Base-by-base conservation (phyloP, 768 basidiomycete genomes). In the Auriscalpium orientale region DNA sequence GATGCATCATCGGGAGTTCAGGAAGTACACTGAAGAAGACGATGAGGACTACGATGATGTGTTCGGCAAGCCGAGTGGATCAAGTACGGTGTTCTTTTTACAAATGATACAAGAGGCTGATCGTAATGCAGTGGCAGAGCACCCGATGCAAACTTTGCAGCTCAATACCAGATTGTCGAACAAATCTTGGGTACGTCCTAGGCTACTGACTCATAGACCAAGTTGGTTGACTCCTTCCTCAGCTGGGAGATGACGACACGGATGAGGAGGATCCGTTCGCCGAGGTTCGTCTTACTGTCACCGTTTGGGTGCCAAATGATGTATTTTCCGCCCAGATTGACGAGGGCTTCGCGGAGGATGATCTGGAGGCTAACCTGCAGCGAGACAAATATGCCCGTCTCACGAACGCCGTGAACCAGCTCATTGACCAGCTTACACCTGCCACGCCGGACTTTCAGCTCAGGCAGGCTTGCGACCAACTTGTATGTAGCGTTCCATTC, bases 191-290 rank as follows among this genome's bases (percentile, higher is more conserved):
- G 89, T 89, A 66, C 38, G 28, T 28, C 28, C 28, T 4, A 28
- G 28, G 28, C 28, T 28, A 28, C 28, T 5, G 1, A 2, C 28
- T 28, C 28, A 28, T 28, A 28, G 28, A 28, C 7, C 28, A 4
- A 28, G 76, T 60, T 20, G 15, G 18, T 18, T 37, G 37, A 49
- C 52, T 46, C 20, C 53, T 22, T 46, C 45, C 50, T n/a, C 58
- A 89, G 85, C 71, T 88, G 53, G 86, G 86, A 9, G 91, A 91
- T 46, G 90, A 89, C 34, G 81, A 89, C 36, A 83, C 82, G 2
- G 93, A 95, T 56, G 94, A 95, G 52, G 91, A 93, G 53, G 94
- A 99, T 74, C 95, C 97, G 1, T 99, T 99, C 63, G 94, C 95
- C 2, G 91, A 94, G 75, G 91, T 91, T 62, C 55, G 63, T 49